Percentiles rank a stretch among this genome's conserved stretches.
Evolutionary conservation across 768 basidiomycete genomes (phyloP).

Genomic region (Macrocybe gigantea): DNA sequence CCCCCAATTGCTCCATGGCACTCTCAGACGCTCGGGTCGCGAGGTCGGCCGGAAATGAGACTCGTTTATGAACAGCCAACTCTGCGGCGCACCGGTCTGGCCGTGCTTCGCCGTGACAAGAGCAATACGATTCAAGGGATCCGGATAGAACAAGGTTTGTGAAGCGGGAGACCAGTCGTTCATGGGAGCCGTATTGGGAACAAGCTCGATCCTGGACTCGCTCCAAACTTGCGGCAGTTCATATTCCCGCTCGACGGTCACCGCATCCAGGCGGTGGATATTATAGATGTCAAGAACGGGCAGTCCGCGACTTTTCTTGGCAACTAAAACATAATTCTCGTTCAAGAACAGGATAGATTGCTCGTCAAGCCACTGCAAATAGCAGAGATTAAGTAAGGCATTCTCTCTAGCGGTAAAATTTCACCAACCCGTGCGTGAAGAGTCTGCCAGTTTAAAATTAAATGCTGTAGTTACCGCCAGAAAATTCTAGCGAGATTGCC

Average conservation of each 20-base stretch:
- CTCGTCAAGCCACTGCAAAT: conserved; percentile 42
- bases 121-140: conserved; percentile 45
- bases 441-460: conserved; percentile 45
- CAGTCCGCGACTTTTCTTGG: conserved; percentile 28
- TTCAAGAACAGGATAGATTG: conserved; percentile 41
- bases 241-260: conserved; percentile 42
- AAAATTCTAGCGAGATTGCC: conserved; percentile 35
- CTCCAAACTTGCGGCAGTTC: conserved; percentile 52
- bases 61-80: conserved; percentile 53
- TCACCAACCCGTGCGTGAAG: conserved; percentile 37
- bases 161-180: conserved; percentile 27
- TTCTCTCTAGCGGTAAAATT: not conserved
- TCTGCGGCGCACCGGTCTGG: conserved; percentile 23
- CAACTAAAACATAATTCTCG: conserved; percentile 36
- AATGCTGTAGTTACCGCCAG: conserved; percentile 33
- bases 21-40: conserved; percentile 34
- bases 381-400: not conserved
- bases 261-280: conserved; percentile 34
- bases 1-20: conserved; percentile 55
- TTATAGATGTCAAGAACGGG: conserved; percentile 42
- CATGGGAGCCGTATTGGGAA: conserved; percentile 39
- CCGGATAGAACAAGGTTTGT: conserved; percentile 50
- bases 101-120: conserved; percentile 38
- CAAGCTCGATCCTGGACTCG: conserved; percentile 39
- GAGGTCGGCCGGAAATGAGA: conserved; percentile 40